A percentile compares a stretch with the other conserved stretches of the same genome.
Conservation (phyloP, 306 rosid species). For the Vigna reflexopilosa region DNA sequence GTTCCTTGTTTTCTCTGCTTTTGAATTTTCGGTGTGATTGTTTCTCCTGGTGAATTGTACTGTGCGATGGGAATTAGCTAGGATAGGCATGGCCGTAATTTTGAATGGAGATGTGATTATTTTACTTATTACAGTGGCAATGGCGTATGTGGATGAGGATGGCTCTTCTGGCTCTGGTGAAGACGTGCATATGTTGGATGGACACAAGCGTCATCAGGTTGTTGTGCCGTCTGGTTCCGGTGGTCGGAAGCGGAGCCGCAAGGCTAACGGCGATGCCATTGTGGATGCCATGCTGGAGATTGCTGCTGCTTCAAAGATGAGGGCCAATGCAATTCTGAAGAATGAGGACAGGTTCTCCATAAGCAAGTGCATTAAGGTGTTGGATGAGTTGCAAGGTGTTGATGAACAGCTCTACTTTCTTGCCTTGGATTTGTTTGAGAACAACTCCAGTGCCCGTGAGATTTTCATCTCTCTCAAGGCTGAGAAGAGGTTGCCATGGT, state of each 20-base stretch:
- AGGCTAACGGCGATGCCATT: conserved; percentile 81
- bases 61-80: conserved; percentile 13
- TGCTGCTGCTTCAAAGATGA: conserved; percentile 83
- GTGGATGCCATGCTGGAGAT: conserved; percentile 89
- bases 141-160: conserved; percentile 76
- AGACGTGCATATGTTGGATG: conserved; percentile 69
- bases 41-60: background rate
- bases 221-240: conserved; percentile 65
- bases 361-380: conserved; percentile 80
- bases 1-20: background rate
- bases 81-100: background rate
- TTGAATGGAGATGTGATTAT: conserved; percentile 33
- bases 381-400: conserved; percentile 77
- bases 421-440: conserved; percentile 88
- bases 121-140: conserved; percentile 49
- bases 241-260: conserved; percentile 73
- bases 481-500: conserved; percentile 74
- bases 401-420: conserved; percentile 71
- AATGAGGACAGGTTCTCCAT: conserved; percentile 78
- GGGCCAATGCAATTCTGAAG: conserved; percentile 77
- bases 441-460: conserved; percentile 63
- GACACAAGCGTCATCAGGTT: conserved; percentile 67
- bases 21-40: background rate
- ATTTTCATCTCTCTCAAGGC: conserved; percentile 73
- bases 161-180: conserved; percentile 86